A percentile compares a stretch with the other conserved stretches of the same genome.
These are phyloP conservation scores for Sugiyamaella castrensis DNA, from an alignment of 1,139 yeast genomes.

Conservation along the genomic window DNA sequence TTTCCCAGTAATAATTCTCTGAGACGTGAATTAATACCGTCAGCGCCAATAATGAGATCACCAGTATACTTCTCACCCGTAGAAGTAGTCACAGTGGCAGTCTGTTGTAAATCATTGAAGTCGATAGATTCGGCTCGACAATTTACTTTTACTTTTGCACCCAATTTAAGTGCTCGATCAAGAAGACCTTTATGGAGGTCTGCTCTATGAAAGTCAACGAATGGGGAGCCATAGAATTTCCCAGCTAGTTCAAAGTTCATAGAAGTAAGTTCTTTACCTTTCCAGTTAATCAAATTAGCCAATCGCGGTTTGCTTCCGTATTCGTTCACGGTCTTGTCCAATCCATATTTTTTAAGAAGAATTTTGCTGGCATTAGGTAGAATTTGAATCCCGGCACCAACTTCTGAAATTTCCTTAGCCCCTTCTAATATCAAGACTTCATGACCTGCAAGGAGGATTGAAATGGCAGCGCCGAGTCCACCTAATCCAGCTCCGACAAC, in stretches of 20 bases:
- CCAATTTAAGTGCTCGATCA: slow-evolving; percentile 27
- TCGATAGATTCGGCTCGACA: slow-evolving; percentile 33
- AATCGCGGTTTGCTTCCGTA: slow-evolving; percentile 29
- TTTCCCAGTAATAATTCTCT: slow-evolving; percentile 18
- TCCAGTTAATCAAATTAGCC: slow-evolving; percentile 31
- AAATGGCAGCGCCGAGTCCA: slow-evolving; percentile 41
- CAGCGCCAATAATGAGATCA: slow-evolving; percentile 39
- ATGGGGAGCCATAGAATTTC: slow-evolving; percentile 24
- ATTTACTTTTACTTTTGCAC: slow-evolving; percentile 29
- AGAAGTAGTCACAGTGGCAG: slow-evolving; percentile 29
- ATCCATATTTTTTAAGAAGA: slow-evolving; percentile 28
- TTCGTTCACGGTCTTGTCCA: slow-evolving; percentile 30
- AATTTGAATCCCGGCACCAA: slow-evolving; percentile 42
- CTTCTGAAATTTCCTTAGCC: slow-evolving; percentile 38
- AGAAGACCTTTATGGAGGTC: slow-evolving; percentile 34
- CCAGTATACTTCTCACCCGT: slow-evolving; percentile 30
- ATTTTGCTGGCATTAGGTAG: slow-evolving; percentile 37
- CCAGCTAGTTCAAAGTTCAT: slow-evolving; percentile 20
- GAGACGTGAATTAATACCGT: slow-evolving; percentile 34
- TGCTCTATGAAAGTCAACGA: slow-evolving; percentile 35
- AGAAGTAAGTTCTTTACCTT: slow-evolving; percentile 32
- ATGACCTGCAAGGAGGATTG: slow-evolving; percentile 38
- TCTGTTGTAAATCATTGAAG: slow-evolving; percentile 17
- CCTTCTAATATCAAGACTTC: slow-evolving; percentile 38
- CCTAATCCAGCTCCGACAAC: slow-evolving; percentile 40